These are phyloP conservation scores for Protomyces gravidus DNA, from an alignment of 1,139 yeast genomes.

Conservation along the genomic window DNA sequence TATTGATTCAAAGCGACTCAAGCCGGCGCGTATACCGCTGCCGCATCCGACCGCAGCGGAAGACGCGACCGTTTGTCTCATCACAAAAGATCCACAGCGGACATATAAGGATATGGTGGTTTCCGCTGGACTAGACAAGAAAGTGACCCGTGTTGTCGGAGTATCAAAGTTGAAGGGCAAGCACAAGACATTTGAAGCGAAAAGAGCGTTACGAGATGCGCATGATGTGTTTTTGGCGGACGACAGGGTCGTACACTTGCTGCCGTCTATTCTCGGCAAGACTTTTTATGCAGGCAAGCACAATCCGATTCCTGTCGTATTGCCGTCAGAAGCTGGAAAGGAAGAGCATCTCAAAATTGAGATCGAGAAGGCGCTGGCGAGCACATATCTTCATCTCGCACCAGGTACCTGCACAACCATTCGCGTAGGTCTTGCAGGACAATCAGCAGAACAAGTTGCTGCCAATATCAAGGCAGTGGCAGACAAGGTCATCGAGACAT, in stretches of 20 bases:
- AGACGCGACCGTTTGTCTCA: constrained; percentile 48
- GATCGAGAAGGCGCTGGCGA: constrained; percentile 54
- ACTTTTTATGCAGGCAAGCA: constrained; percentile 62
- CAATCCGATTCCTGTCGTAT: constrained; percentile 66
- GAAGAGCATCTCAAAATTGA: constrained; percentile 40
- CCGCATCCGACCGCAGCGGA: constrained; percentile 12
- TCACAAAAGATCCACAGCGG: constrained; percentile 66
- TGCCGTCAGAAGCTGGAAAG: constrained; percentile 39
- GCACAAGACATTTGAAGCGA: constrained; percentile 47
- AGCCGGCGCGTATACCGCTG: constrained; percentile 58
- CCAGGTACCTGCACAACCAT: constrained; percentile 66
- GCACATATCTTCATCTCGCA: constrained; percentile 65
- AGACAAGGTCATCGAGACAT: constrained; percentile 46
- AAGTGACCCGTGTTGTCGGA: constrained; percentile 43
- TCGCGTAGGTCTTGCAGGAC: constrained; percentile 59
- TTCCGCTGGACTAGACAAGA: constrained; percentile 42
- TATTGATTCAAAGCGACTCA: constrained; percentile 59
- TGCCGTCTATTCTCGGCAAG: constrained; percentile 82
- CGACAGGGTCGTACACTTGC: constrained; percentile 69
- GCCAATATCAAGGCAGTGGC: constrained; percentile 59
- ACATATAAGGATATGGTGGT: constrained; percentile 56
- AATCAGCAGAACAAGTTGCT: constrained; percentile 44
- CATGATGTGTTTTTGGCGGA: constrained; percentile 75
- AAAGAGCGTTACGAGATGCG: constrained; percentile 42
- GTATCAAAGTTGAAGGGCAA: constrained; percentile 46